Base-by-base conservation (phyloP, 2,329 filamentous ascomycete genomes). In the Botrytis deweyae region DNA sequence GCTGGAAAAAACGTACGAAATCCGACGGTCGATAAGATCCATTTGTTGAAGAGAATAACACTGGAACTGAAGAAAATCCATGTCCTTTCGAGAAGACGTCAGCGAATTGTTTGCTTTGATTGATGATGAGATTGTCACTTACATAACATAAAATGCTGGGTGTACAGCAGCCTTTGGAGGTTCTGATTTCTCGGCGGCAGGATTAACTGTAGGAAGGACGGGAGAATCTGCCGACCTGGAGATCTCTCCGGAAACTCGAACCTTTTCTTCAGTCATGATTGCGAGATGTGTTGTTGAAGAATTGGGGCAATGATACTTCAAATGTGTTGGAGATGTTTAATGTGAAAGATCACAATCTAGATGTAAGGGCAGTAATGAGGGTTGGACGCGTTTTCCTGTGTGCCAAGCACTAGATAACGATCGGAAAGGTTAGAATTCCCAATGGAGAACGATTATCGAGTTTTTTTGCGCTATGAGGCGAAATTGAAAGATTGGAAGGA, bases 11-110 rank as follows among this genome's bases (percentile, higher is more conserved):
- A 83, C 91, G 87, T 88, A 93, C 92, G 89, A 87, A 98, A 98
- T 76, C 93, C 88, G 76, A 92, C 88, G 58, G 92, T 95, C 80
- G 95, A 91, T 76, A 98, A 88, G 80, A 99, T 94, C 90, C 93
- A 97, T 89, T 99, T 99, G 91, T 99, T 98, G 91, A 98, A 98
- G 76, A 99, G 87, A 83, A 99, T 99, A 82, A 98, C 94, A 80
- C 92, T 93, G 62, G 94, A 97, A 81, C 93, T 97, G 83, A 98
- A 88, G 74, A 91, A 86, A 82, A 99, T 98, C 96, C 96, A 99
- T 79, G 91, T 87, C 80, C 95, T 97, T 46, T 55, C 46, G 83
- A 44, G 49, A 33, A 65, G 33, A 42, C 49, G 74, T 78, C 72
- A 78, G 76, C 73, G 70, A 36, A 72, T 40, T n/a, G 38, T 44